Conservation (phyloP, 148 eudicot species). For the Chenopodium berlandieri region DNA sequence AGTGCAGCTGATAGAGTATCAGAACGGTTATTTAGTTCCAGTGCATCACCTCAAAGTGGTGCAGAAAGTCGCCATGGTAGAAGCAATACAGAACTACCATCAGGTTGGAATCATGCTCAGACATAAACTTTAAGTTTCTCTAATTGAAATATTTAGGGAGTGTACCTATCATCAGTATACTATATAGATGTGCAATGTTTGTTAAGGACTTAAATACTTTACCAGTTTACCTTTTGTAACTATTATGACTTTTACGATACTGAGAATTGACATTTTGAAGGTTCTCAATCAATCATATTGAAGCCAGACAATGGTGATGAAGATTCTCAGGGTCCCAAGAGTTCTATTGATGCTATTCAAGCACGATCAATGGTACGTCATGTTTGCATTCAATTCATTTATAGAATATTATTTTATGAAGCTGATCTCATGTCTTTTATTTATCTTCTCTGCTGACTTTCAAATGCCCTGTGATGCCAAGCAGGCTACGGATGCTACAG, state of each 20-base stretch:
- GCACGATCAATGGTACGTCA: slow-evolving; percentile 46
- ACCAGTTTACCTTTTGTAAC: not conserved
- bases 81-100: slow-evolving; percentile 25
- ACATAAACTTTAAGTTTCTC: not conserved
- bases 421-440: not conserved
- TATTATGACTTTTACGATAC: not conserved
- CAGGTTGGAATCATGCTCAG: slow-evolving; percentile 27
- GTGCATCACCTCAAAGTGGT: slow-evolving; percentile 36
- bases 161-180: not conserved
- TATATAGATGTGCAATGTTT: not conserved
- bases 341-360: slow-evolving; percentile 33
- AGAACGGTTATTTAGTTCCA: slow-evolving; percentile 39
- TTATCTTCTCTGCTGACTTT: not conserved
- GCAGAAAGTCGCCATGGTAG: slow-evolving; percentile 42
- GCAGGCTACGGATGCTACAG: slow-evolving; percentile 50
- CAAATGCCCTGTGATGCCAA: slow-evolving; percentile 19
- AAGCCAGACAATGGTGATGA: slow-evolving; percentile 36
- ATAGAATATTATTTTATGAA: not conserved
- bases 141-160: not conserved
- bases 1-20: slow-evolving; percentile 33
- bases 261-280: slow-evolving; percentile 35
- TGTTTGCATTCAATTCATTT: slow-evolving; percentile 9
- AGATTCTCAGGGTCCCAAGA: slow-evolving; percentile 45
- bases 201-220: not conserved
- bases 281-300: slow-evolving; percentile 34